Evolutionary conservation across 371 early-diverging fungal genomes (phyloP), one percentile per base, ranked within the genome.

Genomic region (Mortierella sp.): DNA sequence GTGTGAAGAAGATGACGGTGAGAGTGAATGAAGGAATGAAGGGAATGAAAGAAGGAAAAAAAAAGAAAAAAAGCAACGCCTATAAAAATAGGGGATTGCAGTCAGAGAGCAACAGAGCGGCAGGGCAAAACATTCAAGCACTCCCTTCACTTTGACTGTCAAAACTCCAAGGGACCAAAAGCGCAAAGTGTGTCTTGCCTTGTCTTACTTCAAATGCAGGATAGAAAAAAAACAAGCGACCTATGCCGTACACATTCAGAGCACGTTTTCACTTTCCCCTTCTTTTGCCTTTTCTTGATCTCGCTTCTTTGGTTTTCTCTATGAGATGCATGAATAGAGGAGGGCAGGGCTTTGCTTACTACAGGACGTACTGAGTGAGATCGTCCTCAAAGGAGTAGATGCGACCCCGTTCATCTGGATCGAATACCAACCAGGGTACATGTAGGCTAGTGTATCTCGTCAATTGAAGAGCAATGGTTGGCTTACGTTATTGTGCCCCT

Each of bases 81-180:
- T 46, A 9, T 46, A 72, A 72, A 51, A 37, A 72, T 48, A 72
- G 51, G 51, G 34, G 51, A 55, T 24, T 24, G 53, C 46, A 2
- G 53, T 50, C 51, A 26, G 70, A 28, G 43, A 40, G 44, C n/a
- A 69, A 24, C 43, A 40, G 43, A 40, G 48, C 5, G 48, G 16
- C 14, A 28, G 46, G 26, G 59, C 57, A 14, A 46, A 26, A 34
- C 5, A 54, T 71, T 34, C 24, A 44, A 19, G 51, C 34, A 59
- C 34, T 55, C 53, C 6, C 53, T 2, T 55, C 9, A 10, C 55
- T 16, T 24, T 34, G 64, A 64, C 64, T 64, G 64, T 37, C 64
- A 37, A 64, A 64, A 64, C 37, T 64, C 64, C 64, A 64, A 64
- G 37, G 37, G 37, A 64, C 64, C 64, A 40, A 64, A 64, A 64